Evolutionary conservation across 2,329 filamentous ascomycete species (phyloP), one percentile per base, ranked within the genome.

Genomic region (Xylaria sp.): DNA sequence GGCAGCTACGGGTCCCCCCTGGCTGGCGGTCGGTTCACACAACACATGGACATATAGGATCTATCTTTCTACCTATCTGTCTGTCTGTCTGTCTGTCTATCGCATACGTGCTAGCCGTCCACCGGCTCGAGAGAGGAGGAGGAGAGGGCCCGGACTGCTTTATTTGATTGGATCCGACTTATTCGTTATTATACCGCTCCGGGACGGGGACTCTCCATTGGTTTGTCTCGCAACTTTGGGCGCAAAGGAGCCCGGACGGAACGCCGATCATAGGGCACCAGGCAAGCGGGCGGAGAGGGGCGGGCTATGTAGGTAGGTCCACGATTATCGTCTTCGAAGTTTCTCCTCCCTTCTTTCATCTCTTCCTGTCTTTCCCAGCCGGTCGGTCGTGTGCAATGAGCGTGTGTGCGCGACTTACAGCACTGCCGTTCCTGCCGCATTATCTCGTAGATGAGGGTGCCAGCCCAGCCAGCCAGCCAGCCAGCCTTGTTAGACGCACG

Each of bases 401-500:
- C n/a, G n/a, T n/a, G n/a, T n/a, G n/a, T n/a, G n/a, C n/a, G n/a
- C n/a, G n/a, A n/a, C n/a, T n/a, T n/a, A n/a, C n/a, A n/a, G n/a
- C n/a, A n/a, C n/a, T n/a, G n/a, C n/a, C n/a, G n/a, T n/a, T n/a
- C 29, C 29, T 13, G 29, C 29, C 16, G 11, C 29, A 34, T 34
- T 7, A 34, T 22, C 26, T 26, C 20, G 21, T 26, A 44, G n/a
- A 22, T 26, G 20, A 26, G 20, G 41, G 39, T 17, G 18, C 39
- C n/a, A 41, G 39, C 18, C 18, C 39, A 41, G 39, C 39, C 39
- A 41, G 18, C 22, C 39, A 44, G 41, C 41, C n/a, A n/a, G n/a
- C 40, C 41, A 44, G 41, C 41, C 41, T 44, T 44, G 41, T 44
- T 44, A 22, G 41, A 44, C 41, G 21, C 41, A 41, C 9, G 39